phyloP scores from a whole-genome alignment of 2,329 filamentous ascomycete species.

The Fragosphaeria purpurea region DNA sequence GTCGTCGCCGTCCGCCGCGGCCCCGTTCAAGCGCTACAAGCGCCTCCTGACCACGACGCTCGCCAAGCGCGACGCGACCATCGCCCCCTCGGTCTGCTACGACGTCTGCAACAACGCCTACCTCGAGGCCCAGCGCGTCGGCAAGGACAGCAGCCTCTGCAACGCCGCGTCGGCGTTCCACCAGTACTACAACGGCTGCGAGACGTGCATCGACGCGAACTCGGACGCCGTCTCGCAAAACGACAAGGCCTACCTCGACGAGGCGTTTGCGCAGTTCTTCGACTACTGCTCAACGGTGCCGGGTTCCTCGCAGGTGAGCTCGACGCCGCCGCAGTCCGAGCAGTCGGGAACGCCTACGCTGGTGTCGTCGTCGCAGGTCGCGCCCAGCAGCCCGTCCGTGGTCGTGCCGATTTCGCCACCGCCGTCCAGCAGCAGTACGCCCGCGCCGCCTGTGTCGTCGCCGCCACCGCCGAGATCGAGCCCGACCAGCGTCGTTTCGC shows the following conservation, averaged over 20 bases:
- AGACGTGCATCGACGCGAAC: constrained; percentile 28
- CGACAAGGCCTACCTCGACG: constrained; percentile 24
- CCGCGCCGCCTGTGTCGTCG: too few species aligned
- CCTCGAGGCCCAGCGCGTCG: constrained; percentile 34
- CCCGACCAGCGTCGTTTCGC: too few species aligned
- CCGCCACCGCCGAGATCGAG: too few species aligned
- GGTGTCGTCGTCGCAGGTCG: constrained; percentile 7
- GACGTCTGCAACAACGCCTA: constrained; percentile 40
- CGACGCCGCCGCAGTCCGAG: not conserved
- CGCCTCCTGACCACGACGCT: constrained; percentile 11
- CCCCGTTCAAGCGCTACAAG: not conserved
- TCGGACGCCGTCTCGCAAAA: constrained; percentile 17
- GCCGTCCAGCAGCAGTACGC: too few species aligned
- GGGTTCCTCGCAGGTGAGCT: not conserved
- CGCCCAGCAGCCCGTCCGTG: not conserved
- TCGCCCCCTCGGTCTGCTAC: constrained; percentile 40
- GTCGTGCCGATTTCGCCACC: not conserved
- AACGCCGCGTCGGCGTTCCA: constrained; percentile 29
- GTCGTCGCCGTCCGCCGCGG: not conserved
- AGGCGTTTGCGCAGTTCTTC: constrained; percentile 34
- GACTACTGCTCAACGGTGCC: constrained; percentile 29
- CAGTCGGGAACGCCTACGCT: constrained; percentile 3
- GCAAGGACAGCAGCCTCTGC: constrained; percentile 41
- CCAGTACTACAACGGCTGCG: constrained; percentile 27
- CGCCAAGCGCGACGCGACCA: constrained; percentile 29